Evolutionary conservation across 1,139 yeast species (phyloP).

Genomic region (Magnusiomyces tetraspermus): DNA sequence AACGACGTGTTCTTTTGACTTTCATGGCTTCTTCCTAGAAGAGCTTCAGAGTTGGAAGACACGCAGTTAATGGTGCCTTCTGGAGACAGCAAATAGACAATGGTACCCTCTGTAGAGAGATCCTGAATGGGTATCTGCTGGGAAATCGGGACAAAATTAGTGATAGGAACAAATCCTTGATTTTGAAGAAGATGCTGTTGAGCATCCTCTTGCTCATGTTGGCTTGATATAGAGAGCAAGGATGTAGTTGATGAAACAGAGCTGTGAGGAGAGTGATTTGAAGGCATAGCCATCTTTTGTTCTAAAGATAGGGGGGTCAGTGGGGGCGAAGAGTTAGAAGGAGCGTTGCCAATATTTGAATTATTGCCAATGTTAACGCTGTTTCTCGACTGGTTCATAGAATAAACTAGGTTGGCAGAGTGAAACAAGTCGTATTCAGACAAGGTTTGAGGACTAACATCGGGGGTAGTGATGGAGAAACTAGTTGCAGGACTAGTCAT

Average conservation of each 20-base stretch:
- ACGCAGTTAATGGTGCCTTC: not conserved
- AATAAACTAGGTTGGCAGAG: not conserved
- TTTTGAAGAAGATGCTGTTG: too few relatives aligned
- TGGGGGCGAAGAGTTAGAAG: not conserved
- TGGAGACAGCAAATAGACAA: not conserved
- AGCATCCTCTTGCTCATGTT: not conserved
- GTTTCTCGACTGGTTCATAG: too few relatives aligned
- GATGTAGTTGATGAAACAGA: not conserved
- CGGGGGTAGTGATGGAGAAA: constrained; percentile 1
- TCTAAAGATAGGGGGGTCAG: not conserved
- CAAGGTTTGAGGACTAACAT: not conserved
- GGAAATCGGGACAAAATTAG: not conserved
- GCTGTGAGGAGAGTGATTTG: not conserved
- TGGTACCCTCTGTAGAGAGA: not conserved
- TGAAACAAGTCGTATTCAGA: not conserved
- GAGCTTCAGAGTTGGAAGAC: not conserved
- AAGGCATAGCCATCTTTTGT: not conserved
- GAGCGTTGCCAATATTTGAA: too few relatives aligned
- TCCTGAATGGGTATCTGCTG: not conserved
- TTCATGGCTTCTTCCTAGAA: not conserved
- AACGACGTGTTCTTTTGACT: not conserved
- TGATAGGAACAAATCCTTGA: not conserved
- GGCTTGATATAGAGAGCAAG: not conserved
- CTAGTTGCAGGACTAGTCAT: constrained; percentile 1
- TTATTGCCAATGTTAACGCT: too few relatives aligned